These are phyloP conservation scores for Pascua guehoae DNA, from an alignment of 1,284 basidiomycete species.

Conservation along the genomic window DNA sequence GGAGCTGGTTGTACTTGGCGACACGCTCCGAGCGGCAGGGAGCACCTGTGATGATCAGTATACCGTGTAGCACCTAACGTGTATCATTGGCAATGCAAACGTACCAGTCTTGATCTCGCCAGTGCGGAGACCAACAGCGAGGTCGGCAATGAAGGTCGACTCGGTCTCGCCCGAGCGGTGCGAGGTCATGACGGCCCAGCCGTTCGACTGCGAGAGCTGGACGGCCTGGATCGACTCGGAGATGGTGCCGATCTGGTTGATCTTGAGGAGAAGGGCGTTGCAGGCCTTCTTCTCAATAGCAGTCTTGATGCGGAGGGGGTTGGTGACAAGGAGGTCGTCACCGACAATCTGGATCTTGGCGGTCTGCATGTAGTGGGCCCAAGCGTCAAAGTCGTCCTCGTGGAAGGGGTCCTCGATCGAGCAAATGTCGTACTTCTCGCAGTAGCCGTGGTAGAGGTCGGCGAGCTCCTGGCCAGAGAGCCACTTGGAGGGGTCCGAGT, in stretches of 20 bases:
- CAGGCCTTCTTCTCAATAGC: conserved; percentile 99
- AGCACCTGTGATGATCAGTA: neutral
- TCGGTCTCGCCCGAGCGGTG: conserved; percentile 97
- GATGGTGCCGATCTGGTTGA: conserved; percentile 99
- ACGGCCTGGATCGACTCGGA: conserved; percentile 85
- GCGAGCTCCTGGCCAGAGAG: conserved; percentile 74
- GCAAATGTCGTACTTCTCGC: conserved; percentile 91
- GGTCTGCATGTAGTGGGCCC: conserved; percentile 79
- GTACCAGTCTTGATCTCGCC: conserved; percentile 24
- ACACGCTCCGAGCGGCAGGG: conserved; percentile 11
- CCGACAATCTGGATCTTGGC: conserved; percentile 74
- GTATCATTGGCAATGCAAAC: neutral
- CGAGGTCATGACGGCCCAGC: conserved; percentile 99
- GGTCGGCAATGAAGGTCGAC: conserved; percentile 95
- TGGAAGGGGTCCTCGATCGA: conserved; percentile 99
- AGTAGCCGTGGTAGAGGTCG: conserved; percentile 81
- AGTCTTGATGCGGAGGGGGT: conserved; percentile 94
- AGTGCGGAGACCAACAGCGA: conserved; percentile 83
- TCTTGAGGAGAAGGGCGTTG: conserved; percentile 97
- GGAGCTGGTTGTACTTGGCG: conserved; percentile 66
- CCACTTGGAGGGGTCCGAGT: conserved; percentile 96
- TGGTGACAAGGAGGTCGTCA: conserved; percentile 98
- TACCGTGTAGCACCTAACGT: conserved; percentile 12
- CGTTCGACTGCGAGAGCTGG: conserved; percentile 91
- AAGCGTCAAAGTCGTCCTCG: conserved; percentile 99